These are phyloP conservation scores for Lepidium campestre DNA, from an alignment of 441 rosid species.

Conservation along the genomic window DNA sequence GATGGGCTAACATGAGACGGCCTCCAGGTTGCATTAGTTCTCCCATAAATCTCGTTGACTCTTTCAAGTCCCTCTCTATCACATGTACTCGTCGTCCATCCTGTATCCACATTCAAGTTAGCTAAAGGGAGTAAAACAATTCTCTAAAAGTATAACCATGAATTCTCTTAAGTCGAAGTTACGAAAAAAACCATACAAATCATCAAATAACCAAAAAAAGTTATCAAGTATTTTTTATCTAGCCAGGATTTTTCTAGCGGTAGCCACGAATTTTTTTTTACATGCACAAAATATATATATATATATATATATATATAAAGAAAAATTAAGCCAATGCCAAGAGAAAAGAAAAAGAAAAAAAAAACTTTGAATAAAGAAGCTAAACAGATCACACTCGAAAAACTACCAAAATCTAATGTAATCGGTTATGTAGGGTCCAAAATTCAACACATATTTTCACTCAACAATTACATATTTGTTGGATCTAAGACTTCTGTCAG, in stretches of 20 bases:
- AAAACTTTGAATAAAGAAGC: neutral
- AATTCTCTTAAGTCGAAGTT: too few relatives aligned
- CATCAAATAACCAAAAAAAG: too few relatives aligned
- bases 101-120: constrained; percentile 1
- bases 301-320: too few relatives aligned
- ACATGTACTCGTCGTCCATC: constrained; percentile 31
- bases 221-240: too few relatives aligned
- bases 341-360: too few relatives aligned
- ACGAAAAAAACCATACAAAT: too few relatives aligned
- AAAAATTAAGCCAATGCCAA: too few relatives aligned
- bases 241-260: too few relatives aligned
- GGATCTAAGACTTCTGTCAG: neutral
- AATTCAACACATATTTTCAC: neutral
- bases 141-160: too few relatives aligned
- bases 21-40: constrained; percentile 34
- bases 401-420: neutral
- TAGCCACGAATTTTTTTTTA: too few relatives aligned
- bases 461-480: neutral
- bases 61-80: constrained; percentile 31
- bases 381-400: neutral
- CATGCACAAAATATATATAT: too few relatives aligned
- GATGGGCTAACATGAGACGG: constrained; percentile 21
- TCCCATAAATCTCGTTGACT: constrained; percentile 31
- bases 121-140: too few relatives aligned
- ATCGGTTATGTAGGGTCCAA: neutral